Evolutionary conservation across 305 asterid species (phyloP), one percentile per base, ranked within the genome.

Genomic region (Fraxinus xanthoxyloides): DNA sequence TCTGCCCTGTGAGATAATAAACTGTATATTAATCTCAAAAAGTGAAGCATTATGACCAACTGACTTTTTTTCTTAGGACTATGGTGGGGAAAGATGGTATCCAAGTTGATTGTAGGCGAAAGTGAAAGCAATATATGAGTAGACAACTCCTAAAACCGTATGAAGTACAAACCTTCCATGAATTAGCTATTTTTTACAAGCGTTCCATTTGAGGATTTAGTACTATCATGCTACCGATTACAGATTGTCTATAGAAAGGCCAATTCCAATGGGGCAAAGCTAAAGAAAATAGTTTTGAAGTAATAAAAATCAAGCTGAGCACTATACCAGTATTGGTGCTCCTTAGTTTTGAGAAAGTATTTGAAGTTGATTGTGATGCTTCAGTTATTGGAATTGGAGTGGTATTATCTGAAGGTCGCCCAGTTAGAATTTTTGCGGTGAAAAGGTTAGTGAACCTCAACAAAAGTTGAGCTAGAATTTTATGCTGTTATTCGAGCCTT

Each of bases 401-500:
- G 6, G 82, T 70, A 4, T 48, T 79, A 17, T 36, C 51, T 23
- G 79, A 77, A 54, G 61, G 67, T 8, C 1, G 3, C 1, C 78
- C 75, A 7, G 21, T 40, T 82, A 2, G 78, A 81, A 0, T 82
- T 13, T 17, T 67, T 77, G 15, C 6, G 77, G 79, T 54, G 81
- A 70, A 54, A 80, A 35, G 2, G n/a, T 78, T 4, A 32, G 24
- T 35, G 76, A 19, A 19, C 34, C 85, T 1, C 56, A 35, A 24
- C 31, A 46, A 1, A 72, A 54, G 28, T 79, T 19, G 79, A 77
- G 34, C 8, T 70, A 3, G 82, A 81, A 43, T 28, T 84, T 9
- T 80, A 70, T 77, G 80, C 35, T 0, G 61, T 81, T 43, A 70
- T 84, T 35, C 72, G 82, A 17, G 81, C 78, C 13, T 21, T 82